Evolutionary conservation across 1,284 basidiomycete species (phyloP).

Genomic region (Microstroma glucosiphilum): DNA sequence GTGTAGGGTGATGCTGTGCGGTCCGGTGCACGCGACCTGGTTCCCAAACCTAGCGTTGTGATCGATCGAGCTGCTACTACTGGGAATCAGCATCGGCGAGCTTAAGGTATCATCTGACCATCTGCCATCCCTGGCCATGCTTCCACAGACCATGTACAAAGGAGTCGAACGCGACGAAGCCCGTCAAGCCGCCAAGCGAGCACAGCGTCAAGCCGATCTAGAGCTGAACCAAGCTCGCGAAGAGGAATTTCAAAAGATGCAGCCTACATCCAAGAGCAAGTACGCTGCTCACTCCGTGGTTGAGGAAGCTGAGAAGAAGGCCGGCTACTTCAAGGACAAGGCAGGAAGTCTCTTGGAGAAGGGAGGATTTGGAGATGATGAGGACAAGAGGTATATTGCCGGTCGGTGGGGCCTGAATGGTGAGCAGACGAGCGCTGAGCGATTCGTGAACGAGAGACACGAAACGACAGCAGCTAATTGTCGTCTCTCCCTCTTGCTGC

Average conservation of each 20-base stretch:
- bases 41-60: background rate
- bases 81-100: no score
- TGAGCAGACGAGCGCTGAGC: no score
- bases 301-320: background rate
- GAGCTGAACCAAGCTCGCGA: conserved; percentile 37
- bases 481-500: no score
- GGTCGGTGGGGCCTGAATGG: conserved; percentile 4
- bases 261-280: conserved; percentile 25
- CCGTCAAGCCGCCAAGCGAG: conserved; percentile 36
- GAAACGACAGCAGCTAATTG: no score
- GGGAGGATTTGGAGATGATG: conserved; percentile 1
- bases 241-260: conserved; percentile 31
- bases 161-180: conserved; percentile 45
- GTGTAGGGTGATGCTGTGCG: background rate
- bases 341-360: background rate
- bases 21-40: background rate
- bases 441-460: no score
- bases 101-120: background rate
- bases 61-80: background rate
- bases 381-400: conserved; percentile 1
- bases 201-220: conserved; percentile 27
- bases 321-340: background rate
- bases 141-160: conserved; percentile 37
- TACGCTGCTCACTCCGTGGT: conserved; percentile 2
- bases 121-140: background rate